A percentile compares a stretch with the other conserved stretches of the same genome.
phyloP scores from a whole-genome alignment of 2,329 filamentous ascomycete genomes.

The Ophiocordyceps camponoti-saundersi region DNA sequence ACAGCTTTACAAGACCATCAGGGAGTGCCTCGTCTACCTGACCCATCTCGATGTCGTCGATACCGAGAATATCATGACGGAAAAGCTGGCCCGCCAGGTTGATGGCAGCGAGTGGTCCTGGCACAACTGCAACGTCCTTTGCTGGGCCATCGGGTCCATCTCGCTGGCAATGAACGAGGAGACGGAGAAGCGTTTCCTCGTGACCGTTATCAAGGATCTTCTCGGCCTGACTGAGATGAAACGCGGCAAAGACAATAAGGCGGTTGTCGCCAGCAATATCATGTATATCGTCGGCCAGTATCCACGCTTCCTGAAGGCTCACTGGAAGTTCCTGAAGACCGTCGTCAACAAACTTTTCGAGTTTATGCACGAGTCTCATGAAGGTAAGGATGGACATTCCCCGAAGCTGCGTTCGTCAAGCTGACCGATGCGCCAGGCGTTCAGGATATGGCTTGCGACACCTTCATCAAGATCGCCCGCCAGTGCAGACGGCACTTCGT shows the following conservation, averaged over 20 bases:
- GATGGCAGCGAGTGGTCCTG: conserved; percentile 96
- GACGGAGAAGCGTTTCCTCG: conserved; percentile 94
- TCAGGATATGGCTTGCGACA: conserved; percentile 99
- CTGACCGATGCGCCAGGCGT: conserved; percentile 42
- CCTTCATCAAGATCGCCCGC: conserved; percentile 98
- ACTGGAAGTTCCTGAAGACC: conserved; percentile 99
- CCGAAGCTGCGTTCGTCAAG: neutral
- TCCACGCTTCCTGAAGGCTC: conserved; percentile 91
- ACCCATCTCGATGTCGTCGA: conserved; percentile 96
- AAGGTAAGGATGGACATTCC: conserved; percentile 40
- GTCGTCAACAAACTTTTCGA: conserved; percentile 99
- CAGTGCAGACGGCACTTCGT: conserved; percentile 97
- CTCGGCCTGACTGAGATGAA: conserved; percentile 98
- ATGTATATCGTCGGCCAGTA: conserved; percentile 99
- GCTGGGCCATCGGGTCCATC: conserved; percentile 98
- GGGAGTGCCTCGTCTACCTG: conserved; percentile 91
- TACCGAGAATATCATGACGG: conserved; percentile 98
- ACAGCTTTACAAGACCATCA: conserved; percentile 96
- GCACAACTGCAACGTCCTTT: conserved; percentile 98
- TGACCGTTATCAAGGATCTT: conserved; percentile 97
- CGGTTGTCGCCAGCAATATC: conserved; percentile 96
- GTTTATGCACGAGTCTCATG: conserved; percentile 99
- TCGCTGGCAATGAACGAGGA: conserved; percentile 99
- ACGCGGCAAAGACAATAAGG: conserved; percentile 98
- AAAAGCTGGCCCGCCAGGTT: conserved; percentile 89